Evolutionary conservation across 805 yeast species (phyloP), one percentile per base, ranked within the genome.

Genomic region (Yamadazyma insecticola): DNA sequence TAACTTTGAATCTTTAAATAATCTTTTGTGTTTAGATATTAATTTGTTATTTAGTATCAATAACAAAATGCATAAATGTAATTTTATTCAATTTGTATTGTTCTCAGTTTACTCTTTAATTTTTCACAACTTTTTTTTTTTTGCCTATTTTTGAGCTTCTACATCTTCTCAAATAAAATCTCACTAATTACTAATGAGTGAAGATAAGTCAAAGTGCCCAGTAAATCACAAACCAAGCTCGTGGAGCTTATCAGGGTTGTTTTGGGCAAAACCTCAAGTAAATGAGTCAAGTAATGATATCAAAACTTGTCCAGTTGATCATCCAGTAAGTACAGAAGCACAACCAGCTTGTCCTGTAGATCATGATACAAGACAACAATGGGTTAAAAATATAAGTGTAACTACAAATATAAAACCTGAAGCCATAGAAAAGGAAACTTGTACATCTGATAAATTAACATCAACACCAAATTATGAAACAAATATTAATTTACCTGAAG

Each of bases 401-500:
- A 28, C 57, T 5, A 45, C 66, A 3, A 44, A 43, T 4, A n/a
- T n/a, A n/a, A 41, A 39, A 6, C 50, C 47, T 3, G 67, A 57
- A 32, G 72, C 72, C 7, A 53, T 71, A 6, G 77, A 68, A 35
- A 7, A 14, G 17, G 28, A 26, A 12, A 18, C 28, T 3, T 39
- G 40, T 22, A 25, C 45, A 4, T 38, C 45, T 6, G 58, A 46
- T 7, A 35, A 33, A 3, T n/a, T n/a, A n/a, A n/a, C n/a, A 22
- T 40, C 15, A 39, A 40, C 34, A 28, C 36, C 3, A 43, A 33
- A 2, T 49, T 55, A 3, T 76, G 80, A 43, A 65, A 75, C 63
- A 24, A 36, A 43, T 18, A 61, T 64, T 0, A 48, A 57, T 1
- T 60, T 88, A 20, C 82, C 94, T 0, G 72, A 72, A n/a, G 85